Evolutionary conservation across 805 yeast genomes (phyloP).

Genomic region (Blastobotrys muscicola): DNA sequence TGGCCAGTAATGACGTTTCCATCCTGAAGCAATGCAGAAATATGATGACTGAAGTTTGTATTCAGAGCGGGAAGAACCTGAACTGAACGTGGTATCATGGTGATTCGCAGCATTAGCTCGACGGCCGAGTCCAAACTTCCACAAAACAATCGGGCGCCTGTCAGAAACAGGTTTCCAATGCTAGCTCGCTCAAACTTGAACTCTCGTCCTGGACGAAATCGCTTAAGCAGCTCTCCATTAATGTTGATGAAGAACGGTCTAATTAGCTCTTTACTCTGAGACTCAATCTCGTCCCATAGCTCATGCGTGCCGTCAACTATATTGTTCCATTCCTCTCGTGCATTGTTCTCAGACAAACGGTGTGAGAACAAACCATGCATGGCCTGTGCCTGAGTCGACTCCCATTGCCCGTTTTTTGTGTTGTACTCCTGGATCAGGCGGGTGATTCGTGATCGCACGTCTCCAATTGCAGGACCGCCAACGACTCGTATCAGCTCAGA

Average conservation of each 20-base stretch:
- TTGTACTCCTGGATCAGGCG: conserved; percentile 47
- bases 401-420: conserved; percentile 9
- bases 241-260: conserved; percentile 71
- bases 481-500: conserved; percentile 76
- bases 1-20: conserved; percentile 81
- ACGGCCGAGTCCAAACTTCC: conserved; percentile 82
- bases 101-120: conserved; percentile 59
- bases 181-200: conserved; percentile 73
- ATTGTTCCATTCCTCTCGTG: conserved; percentile 56
- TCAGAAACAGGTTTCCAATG: conserved; percentile 73
- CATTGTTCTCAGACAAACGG: conserved; percentile 41
- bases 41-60: conserved; percentile 78
- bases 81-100: conserved; percentile 43
- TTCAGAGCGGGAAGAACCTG: conserved; percentile 73
- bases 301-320: conserved; percentile 73
- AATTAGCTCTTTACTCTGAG: conserved; percentile 56
- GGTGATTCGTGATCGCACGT: conserved; percentile 71
- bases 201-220: conserved; percentile 48
- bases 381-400: conserved; percentile 13
- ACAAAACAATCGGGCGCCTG: conserved; percentile 72
- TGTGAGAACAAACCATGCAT: conserved; percentile 33
- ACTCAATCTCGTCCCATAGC: conserved; percentile 53
- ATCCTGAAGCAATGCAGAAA: conserved; percentile 61
- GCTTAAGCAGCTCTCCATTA: conserved; percentile 64
- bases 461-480: conserved; percentile 96